Base-by-base conservation (phyloP, 1,284 basidiomycete species). In the Porogramme epimiltina region DNA sequence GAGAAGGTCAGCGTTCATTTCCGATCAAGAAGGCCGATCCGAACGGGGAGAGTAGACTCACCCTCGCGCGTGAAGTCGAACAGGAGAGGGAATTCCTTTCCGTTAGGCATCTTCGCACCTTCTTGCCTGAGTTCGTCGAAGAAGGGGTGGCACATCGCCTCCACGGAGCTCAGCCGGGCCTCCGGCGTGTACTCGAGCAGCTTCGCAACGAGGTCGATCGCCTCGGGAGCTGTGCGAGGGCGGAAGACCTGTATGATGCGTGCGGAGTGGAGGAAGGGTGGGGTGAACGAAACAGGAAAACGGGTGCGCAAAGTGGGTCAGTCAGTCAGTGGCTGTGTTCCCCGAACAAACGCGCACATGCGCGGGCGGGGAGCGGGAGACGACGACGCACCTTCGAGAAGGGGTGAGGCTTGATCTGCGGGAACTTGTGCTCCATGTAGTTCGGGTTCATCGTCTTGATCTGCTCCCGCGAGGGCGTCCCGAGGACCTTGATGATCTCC, bases 401-500 rank as follows among this genome's bases (percentile, higher is more conserved):
- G 1, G 93, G 93, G 69, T 97, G 93, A 34, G 95, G 94, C 72
- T 97, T 96, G 79, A 99, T 99, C 75, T 99, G 96, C 8, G 96
- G 96, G 81, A 99, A 99, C 74, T 98, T 98, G 85, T 99, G 96
- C 73, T 99, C 97, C 97, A 99, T 99, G 77, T 99, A 99, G 77
- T 96, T 96, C 45, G 97, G 96, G 75, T 99, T 99, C 96, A 99
- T 99, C 62, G 97, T 98, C 88, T 98, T 98, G 84, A 99, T 99
- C 75, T 99, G 97, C 70, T 99, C 97, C 63, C 96, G 81, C 52
- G 96, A 96, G 0, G 96, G 96, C 20, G 97, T 99, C 19, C 96
- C 96, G 56, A 99, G 85, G 39, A 99, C 95, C 76, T 99, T 99
- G 88, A 99, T 99, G 67, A 99, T 99, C 77, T 99, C 96, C 45